Evolutionary conservation across 345 rosid species (phyloP).

Genomic region (Physaria fendleri): DNA sequence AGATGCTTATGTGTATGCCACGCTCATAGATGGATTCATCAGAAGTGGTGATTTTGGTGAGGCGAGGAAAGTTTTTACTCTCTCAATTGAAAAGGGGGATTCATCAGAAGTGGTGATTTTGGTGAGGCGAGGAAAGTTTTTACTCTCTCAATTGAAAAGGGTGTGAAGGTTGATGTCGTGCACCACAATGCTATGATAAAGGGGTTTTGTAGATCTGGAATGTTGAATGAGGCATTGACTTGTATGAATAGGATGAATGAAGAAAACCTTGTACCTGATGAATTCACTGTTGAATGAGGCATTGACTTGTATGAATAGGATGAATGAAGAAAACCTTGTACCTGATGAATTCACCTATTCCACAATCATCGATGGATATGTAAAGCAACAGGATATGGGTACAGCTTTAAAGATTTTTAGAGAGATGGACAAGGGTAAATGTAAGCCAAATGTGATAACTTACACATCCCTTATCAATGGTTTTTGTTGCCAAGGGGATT

Average conservation of each 20-base stretch:
- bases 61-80: constrained; percentile 51
- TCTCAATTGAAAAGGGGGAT: constrained; percentile 60
- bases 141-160: constrained; percentile 42
- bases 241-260: constrained; percentile 50
- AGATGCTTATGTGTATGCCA: constrained; percentile 62
- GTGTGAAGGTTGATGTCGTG: constrained; percentile 55
- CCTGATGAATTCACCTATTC: constrained; percentile 83
- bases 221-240: constrained; percentile 53
- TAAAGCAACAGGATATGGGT: constrained; percentile 61
- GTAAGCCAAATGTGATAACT: constrained; percentile 74
- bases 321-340: constrained; percentile 37
- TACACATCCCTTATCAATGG: constrained; percentile 73
- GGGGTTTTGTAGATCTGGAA: constrained; percentile 76
- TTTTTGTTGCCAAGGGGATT: constrained; percentile 53
- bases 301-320: constrained; percentile 42
- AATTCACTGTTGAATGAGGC: constrained; percentile 78
- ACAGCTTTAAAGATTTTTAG: constrained; percentile 50
- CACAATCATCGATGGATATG: constrained; percentile 66
- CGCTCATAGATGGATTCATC: constrained; percentile 68
- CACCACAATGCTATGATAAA: constrained; percentile 80
- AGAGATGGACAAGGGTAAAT: constrained; percentile 50
- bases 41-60: constrained; percentile 54
- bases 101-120: constrained; percentile 50
- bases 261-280: constrained; percentile 50
- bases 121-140: constrained; percentile 57